Conservation (phyloP, 768 basidiomycete species). For the Plicaturopsis crispa region DNA sequence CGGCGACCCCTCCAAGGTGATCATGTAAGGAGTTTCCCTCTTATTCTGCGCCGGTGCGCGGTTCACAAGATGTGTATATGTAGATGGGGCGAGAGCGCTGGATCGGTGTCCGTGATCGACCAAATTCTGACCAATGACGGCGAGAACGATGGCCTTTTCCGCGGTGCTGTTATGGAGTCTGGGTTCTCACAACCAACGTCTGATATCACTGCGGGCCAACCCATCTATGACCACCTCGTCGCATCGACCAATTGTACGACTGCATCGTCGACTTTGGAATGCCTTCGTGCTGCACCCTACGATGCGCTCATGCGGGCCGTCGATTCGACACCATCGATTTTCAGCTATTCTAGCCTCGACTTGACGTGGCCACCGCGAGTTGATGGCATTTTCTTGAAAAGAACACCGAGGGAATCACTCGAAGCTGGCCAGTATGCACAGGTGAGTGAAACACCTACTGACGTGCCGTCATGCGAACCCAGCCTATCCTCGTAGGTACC, state of each 20-base stretch:
- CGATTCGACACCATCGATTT: constrained; percentile 20
- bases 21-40: constrained; percentile 33
- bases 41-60: no score
- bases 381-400: constrained; percentile 30
- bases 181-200: constrained; percentile 12
- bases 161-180: constrained; percentile 27
- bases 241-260: constrained; percentile 20
- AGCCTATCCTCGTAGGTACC: constrained; percentile 16
- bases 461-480: no score
- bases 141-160: constrained; percentile 17
- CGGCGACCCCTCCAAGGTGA: constrained; percentile 36
- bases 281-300: constrained; percentile 24
- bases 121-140: constrained; percentile 21
- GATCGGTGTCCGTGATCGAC: constrained; percentile 24
- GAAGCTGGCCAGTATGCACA: constrained; percentile 25
- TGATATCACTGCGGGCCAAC: constrained; percentile 15
- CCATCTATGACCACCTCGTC: constrained; percentile 22
- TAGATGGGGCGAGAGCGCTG: constrained; percentile 29
- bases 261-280: constrained; percentile 20
- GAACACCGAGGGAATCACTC: constrained; percentile 22
- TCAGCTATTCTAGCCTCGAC: constrained; percentile 20
- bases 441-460: no score
- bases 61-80: no score
- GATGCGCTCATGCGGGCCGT: constrained; percentile 21
- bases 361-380: constrained; percentile 29